Base-by-base conservation (phyloP, 2,329 filamentous ascomycete genomes). In the Paraconiothyrium brasiliense region DNA sequence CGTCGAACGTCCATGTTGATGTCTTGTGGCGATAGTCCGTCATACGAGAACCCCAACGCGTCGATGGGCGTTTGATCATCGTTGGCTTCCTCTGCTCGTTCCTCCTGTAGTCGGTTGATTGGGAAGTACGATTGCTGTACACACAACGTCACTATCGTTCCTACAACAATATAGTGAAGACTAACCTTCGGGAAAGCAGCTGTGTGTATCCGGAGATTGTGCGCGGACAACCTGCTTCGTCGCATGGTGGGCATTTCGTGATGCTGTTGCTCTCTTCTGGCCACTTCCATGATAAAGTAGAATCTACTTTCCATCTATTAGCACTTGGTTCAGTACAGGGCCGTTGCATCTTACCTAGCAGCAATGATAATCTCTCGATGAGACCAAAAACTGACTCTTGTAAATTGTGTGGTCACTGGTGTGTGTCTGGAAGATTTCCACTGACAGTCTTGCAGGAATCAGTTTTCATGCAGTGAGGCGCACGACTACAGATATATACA, bases 141-240 rank as follows among this genome's bases (percentile, higher is more conserved):
- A 34, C 35, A 59, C 69, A 70, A 46, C 49, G 30, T 71, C 41
- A 71, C 61, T 39, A 24, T 24, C 13, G n/a, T 35, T 46, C 13
- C 44, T 39, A 32, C n/a, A 22, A 16, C 8, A 20, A 47, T 35
- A 37, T 34, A 37, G 9, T 48, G 54, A 52, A 37, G 10, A 30
- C 2, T 27, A n/a, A 78, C 76, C 67, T 72, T 70, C 20, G 56
- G 54, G 35, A 61, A 67, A 51, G 66, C 58, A 1, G 66, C 69
- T 54, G 72, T 71, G 57, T 78, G 75, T 46, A 71, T 58, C 51
- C 69, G 66, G 34, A 78, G 47, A 60, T 77, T 78, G 49, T 74
- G 71, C 48, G 75, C 71, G 1, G 75, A 76, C 43, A 78, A 54
- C 32, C 48, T 47, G 32, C 43, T 56, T 24, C 54, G 41, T 56